Conservation (phyloP, 2,329 filamentous ascomycete species). For the Aspergillus flavus region DNA sequence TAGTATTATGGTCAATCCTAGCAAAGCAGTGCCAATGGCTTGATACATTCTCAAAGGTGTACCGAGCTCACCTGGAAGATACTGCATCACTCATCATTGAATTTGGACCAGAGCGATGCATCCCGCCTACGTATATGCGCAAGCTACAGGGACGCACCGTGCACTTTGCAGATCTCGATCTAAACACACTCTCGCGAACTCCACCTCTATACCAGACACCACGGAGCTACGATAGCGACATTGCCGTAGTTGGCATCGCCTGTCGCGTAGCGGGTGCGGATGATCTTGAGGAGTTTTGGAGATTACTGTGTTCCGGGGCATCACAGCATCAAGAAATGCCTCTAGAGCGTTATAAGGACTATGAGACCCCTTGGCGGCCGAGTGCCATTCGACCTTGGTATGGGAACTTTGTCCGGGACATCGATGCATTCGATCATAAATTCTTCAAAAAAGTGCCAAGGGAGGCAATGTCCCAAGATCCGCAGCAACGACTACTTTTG, state of each 20-base stretch:
- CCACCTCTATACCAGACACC: background rate
- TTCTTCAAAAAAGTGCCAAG: conserved; percentile 35
- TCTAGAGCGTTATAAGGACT: conserved; percentile 17
- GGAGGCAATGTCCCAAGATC: conserved; percentile 34
- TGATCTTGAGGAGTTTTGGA: conserved; percentile 35
- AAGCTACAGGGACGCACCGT: conserved; percentile 12
- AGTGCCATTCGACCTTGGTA: conserved; percentile 15
- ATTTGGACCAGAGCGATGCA: conserved; percentile 21
- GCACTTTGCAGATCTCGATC: conserved; percentile 18
- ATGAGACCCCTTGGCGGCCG: conserved; percentile 20
- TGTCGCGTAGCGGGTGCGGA: conserved; percentile 35
- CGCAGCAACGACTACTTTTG: conserved; percentile 35
- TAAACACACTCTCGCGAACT: conserved; percentile 7
- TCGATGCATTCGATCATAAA: conserved; percentile 34
- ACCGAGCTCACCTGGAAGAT: conserved; percentile 6
- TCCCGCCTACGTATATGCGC: conserved; percentile 20
- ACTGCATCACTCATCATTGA: conserved; percentile 15
- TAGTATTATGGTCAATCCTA: conserved; percentile 16
- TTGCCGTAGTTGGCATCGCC: conserved; percentile 41
- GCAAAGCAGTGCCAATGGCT: conserved; percentile 19
- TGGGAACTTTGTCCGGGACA: conserved; percentile 25
- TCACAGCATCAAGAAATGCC: conserved; percentile 28
- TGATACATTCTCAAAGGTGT: conserved; percentile 14
- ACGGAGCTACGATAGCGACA: conserved; percentile 21
- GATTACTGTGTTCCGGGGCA: conserved; percentile 27